A percentile compares a stretch with the other conserved stretches of the same genome.
Evolutionary conservation across 106 monocot species (phyloP).

Genomic region (Platanthera zijinensis): DNA sequence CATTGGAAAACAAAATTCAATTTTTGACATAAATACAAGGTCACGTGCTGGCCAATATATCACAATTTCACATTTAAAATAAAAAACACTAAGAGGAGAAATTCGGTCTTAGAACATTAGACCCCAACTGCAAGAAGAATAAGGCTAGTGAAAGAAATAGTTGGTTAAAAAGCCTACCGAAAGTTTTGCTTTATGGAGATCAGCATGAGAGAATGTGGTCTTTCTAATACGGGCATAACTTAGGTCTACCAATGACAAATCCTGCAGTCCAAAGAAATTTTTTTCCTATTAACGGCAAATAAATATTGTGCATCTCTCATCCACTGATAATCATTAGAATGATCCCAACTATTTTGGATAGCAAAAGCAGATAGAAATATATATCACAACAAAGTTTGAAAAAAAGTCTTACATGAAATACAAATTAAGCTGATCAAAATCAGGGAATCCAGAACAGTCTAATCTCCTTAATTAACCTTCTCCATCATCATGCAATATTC

Average conservation of each 20-base stretch:
- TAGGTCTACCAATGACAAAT: slow-evolving; percentile 80
- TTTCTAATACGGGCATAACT: slow-evolving; percentile 63
- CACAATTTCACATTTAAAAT: too few relatives aligned
- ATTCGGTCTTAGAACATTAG: not conserved
- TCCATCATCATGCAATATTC: not conserved
- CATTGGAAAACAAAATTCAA: too few relatives aligned
- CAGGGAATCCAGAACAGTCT: not conserved
- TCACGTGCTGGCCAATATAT: too few relatives aligned
- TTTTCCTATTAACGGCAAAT: not conserved
- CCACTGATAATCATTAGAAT: too few relatives aligned
- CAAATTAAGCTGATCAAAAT: not conserved
- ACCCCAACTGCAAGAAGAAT: not conserved
- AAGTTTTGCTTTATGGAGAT: slow-evolving; percentile 82
- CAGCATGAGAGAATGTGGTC: slow-evolving; percentile 64
- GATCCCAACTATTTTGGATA: not conserved
- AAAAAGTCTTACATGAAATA: not conserved
- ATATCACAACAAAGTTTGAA: not conserved
- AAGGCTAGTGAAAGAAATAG: not conserved
- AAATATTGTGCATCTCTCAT: not conserved
- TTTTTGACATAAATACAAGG: too few relatives aligned
- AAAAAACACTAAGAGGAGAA: too few relatives aligned
- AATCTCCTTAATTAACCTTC: not conserved
- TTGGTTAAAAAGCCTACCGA: slow-evolving; percentile 30
- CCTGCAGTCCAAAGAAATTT: slow-evolving; percentile 35
- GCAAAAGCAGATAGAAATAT: not conserved